Evolutionary conservation across 805 yeast genomes (phyloP).

Genomic region (Ogataea nonfermentans): DNA sequence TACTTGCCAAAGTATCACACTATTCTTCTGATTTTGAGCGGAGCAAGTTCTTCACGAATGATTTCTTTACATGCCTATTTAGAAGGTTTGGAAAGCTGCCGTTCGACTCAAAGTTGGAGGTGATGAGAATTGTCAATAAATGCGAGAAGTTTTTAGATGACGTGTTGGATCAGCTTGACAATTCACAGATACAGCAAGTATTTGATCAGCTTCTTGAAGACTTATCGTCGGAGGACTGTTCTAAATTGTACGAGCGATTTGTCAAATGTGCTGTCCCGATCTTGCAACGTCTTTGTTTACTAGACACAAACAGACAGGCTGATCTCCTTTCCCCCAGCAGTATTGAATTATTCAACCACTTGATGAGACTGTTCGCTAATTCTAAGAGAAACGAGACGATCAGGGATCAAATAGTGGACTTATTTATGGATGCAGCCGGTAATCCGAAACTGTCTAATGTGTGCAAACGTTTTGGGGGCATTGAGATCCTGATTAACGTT

Average conservation of each 20-base stretch:
- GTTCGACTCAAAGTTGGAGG: constrained; percentile 17
- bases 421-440: constrained; percentile 19
- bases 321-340: constrained; percentile 19
- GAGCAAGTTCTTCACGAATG: constrained; percentile 13
- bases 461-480: constrained; percentile 16
- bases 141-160: constrained; percentile 9
- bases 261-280: constrained; percentile 17
- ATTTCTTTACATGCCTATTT: constrained; percentile 17
- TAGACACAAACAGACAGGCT: constrained; percentile 15
- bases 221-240: constrained; percentile 14
- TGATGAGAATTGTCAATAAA: constrained; percentile 15
- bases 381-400: constrained; percentile 6
- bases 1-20: constrained; percentile 15
- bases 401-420: constrained; percentile 12
- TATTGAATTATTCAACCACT: constrained; percentile 14
- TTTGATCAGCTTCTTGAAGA: constrained; percentile 21
- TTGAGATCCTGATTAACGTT: constrained; percentile 18
- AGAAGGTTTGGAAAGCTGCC: constrained; percentile 16
- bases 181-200: constrained; percentile 16
- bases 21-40: constrained; percentile 11
- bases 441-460: constrained; percentile 8
- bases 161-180: constrained; percentile 10
- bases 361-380: constrained; percentile 9
- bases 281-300: constrained; percentile 14
- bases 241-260: constrained; percentile 14